These are phyloP conservation scores for Coriolopsis trogii DNA, from an alignment of 1,284 basidiomycete species.

Conservation along the genomic window DNA sequence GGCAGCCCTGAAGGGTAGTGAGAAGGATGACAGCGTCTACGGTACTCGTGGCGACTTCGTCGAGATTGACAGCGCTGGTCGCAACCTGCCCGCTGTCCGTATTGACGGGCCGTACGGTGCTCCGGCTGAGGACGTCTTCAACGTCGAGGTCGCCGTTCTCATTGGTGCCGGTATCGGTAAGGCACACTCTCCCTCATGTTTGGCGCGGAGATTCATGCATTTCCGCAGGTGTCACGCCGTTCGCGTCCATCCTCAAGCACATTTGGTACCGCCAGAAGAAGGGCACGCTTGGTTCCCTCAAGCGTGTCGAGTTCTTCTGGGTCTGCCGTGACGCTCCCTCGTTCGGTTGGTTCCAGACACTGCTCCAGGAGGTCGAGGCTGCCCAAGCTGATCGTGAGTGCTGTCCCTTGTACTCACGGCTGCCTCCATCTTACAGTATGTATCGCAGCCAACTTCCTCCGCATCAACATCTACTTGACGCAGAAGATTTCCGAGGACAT, in stretches of 20 bases:
- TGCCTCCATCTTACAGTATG: conserved; percentile 3
- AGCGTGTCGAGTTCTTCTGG: conserved; percentile 92
- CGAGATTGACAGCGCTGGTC: conserved; percentile 63
- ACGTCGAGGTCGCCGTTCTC: conserved; percentile 81
- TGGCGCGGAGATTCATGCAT: not conserved
- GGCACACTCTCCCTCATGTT: conserved; percentile 20
- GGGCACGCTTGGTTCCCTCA: conserved; percentile 74
- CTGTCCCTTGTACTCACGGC: conserved; percentile 3
- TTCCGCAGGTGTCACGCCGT: conserved; percentile 76
- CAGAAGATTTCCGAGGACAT: conserved; percentile 85
- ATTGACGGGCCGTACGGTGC: conserved; percentile 90
- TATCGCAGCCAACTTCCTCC: conserved; percentile 78
- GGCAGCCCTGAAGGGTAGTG: conserved; percentile 72
- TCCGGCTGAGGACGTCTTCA: conserved; percentile 89
- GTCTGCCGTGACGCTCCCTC: conserved; percentile 87
- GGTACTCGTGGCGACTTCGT: conserved; percentile 74
- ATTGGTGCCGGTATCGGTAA: conserved; percentile 88
- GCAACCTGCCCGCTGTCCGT: conserved; percentile 69
- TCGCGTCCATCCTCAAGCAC: conserved; percentile 89
- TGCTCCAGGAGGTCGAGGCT: conserved; percentile 84
- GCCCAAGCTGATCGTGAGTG: conserved; percentile 81
- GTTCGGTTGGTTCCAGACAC: conserved; percentile 90
- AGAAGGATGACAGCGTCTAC: conserved; percentile 52
- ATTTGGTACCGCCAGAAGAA: conserved; percentile 90
- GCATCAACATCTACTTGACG: conserved; percentile 89